phyloP scores from a whole-genome alignment of 768 basidiomycete genomes.

The Filobasidium wieringae region DNA sequence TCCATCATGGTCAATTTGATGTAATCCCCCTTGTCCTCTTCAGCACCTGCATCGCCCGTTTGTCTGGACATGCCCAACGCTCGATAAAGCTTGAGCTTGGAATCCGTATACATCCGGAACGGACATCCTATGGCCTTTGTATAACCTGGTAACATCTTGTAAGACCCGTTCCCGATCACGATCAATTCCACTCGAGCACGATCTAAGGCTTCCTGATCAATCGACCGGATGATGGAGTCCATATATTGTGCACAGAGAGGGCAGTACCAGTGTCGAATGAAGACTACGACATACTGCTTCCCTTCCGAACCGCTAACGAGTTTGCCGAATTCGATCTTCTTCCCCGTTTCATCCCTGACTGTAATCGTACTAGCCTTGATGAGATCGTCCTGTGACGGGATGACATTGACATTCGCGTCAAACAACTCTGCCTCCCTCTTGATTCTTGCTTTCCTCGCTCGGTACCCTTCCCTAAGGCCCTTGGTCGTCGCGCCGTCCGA shows the following conservation, averaged over 20 bases:
- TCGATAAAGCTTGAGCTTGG: constrained; percentile 54
- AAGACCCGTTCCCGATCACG: constrained; percentile 67
- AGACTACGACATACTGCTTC: constrained; percentile 57
- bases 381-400: constrained; percentile 51
- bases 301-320: constrained; percentile 41
- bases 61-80: constrained; percentile 63
- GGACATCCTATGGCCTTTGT: constrained; percentile 50
- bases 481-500: not conserved
- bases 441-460: constrained; percentile 24
- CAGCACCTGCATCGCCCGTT: constrained; percentile 43
- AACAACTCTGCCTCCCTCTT: constrained; percentile 27
- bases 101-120: constrained; percentile 70
- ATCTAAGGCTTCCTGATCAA: constrained; percentile 45
- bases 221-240: constrained; percentile 49
- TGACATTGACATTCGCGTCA: constrained; percentile 21
- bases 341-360: constrained; percentile 58
- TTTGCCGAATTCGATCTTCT: constrained; percentile 56
- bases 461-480: not conserved
- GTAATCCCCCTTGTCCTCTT: constrained; percentile 48
- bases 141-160: constrained; percentile 65
- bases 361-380: constrained; percentile 51
- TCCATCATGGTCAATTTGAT: constrained; percentile 54
- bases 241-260: constrained; percentile 80
- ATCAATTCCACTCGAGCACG: constrained; percentile 51
- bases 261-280: constrained; percentile 78